Evolutionary conservation across 176 grass and related monocot species (phyloP).

Genomic region (Dendrocalamus sinicus): DNA sequence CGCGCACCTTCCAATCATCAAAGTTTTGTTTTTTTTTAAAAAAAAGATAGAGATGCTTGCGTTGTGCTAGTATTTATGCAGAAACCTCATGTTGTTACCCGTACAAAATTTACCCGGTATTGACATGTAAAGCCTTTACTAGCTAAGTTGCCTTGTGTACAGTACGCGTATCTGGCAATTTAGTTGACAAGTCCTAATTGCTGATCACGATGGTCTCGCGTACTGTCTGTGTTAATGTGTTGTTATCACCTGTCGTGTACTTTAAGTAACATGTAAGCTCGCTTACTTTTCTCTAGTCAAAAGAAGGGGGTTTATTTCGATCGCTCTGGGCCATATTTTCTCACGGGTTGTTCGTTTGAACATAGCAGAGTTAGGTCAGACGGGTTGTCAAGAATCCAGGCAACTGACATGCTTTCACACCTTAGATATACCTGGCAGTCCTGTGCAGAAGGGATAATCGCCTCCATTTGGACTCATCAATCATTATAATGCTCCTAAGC

Average conservation of each 20-base stretch:
- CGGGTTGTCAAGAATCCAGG: constrained; percentile 34
- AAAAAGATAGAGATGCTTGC: constrained; percentile 23
- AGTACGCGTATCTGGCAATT: constrained; percentile 3
- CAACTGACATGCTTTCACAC: constrained; percentile 32
- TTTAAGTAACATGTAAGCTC: constrained; percentile 26
- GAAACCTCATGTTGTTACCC: constrained; percentile 17
- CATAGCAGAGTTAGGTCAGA: constrained; percentile 24
- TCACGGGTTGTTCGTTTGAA: constrained; percentile 24
- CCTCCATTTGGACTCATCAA: constrained; percentile 16
- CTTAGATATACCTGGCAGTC: not conserved
- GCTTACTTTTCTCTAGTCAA: constrained; percentile 47
- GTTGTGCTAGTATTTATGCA: not conserved
- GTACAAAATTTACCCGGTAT: not conserved
- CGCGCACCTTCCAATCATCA: not conserved
- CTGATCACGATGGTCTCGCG: not conserved
- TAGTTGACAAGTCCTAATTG: constrained; percentile 24
- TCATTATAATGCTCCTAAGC: not conserved
- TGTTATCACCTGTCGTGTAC: not conserved
- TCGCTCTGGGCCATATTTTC: constrained; percentile 23
- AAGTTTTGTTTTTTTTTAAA: not conserved
- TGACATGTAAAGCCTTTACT: not conserved
- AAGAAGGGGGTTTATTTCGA: constrained; percentile 32
- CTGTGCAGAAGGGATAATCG: not conserved
- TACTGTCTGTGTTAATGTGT: constrained; percentile 6
- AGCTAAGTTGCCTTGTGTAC: not conserved